Conservation (phyloP, 257 asterid species). For the Penstemon barbatus region DNA sequence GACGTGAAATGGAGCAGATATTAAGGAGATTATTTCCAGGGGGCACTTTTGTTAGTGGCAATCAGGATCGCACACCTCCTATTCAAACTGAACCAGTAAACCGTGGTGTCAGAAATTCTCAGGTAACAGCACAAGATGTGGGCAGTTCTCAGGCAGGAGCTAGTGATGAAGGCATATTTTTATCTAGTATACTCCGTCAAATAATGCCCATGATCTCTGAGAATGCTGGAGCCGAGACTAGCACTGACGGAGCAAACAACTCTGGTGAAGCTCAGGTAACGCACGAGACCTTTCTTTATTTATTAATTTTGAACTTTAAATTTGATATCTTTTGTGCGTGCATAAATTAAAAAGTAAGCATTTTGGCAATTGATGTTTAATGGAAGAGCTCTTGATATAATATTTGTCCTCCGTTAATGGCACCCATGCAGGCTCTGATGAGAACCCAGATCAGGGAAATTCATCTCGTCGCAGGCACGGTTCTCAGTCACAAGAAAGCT, state of each 20-base stretch:
- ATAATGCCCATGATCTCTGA: conserved; percentile 73
- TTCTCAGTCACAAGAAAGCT: conserved; percentile 22
- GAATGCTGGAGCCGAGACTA: conserved; percentile 30
- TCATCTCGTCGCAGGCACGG: conserved; percentile 30
- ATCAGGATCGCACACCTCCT: conserved; percentile 23
- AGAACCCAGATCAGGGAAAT: conserved; percentile 24
- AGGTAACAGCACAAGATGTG: conserved; percentile 41
- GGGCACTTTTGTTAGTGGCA: conserved; percentile 38
- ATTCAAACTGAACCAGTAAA: conserved; percentile 17
- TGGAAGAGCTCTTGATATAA: too few species aligned
- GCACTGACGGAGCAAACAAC: conserved; percentile 34
- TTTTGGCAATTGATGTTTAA: too few species aligned
- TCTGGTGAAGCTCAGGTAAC: conserved; percentile 45
- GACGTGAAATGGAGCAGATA: conserved; percentile 59
- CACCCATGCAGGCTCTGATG: conserved; percentile 24
- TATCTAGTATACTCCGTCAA: conserved; percentile 71
- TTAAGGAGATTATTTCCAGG: conserved; percentile 54
- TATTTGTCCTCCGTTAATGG: not conserved
- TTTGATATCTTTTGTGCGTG: too few species aligned
- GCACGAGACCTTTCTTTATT: not conserved
- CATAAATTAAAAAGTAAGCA: too few species aligned
- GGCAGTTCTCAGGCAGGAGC: conserved; percentile 43
- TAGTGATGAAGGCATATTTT: conserved; percentile 57
- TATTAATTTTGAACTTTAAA: too few species aligned
- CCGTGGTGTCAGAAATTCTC: conserved; percentile 24